Percentiles rank a stretch among this genome's conserved stretches.
Conservation (phyloP, 306 rosid genomes). For the Vigna reflexopilosa region DNA sequence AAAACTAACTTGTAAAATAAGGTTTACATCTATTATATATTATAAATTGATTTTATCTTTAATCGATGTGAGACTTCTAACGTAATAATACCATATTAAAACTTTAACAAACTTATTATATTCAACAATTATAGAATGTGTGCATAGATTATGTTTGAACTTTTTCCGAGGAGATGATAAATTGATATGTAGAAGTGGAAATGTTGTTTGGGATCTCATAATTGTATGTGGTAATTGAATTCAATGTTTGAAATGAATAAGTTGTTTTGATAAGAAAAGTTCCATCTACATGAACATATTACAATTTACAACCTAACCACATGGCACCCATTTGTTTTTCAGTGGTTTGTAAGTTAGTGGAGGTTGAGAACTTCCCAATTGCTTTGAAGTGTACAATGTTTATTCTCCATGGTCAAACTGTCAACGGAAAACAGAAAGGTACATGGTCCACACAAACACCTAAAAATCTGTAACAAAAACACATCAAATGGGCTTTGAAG, state of each 20-base stretch:
- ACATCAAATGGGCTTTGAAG: constrained; percentile 30
- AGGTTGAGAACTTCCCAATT: constrained; percentile 16
- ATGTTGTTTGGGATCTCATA: background rate
- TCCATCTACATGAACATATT: background rate
- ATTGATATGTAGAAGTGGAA: background rate
- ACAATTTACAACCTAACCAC: constrained; percentile 12
- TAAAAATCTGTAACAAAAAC: constrained; percentile 11
- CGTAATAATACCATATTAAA: too few species aligned
- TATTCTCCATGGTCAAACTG: constrained; percentile 34
- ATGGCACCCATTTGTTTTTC: constrained; percentile 19
- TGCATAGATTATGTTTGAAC: too few species aligned
- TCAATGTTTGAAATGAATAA: background rate
- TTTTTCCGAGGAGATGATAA: background rate
- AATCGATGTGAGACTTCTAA: too few species aligned
- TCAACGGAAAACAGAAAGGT: constrained; percentile 6
- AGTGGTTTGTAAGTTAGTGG: constrained; percentile 37
- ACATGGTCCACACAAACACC: constrained; percentile 11
- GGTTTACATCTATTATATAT: too few species aligned
- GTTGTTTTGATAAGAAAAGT: constrained; percentile 4
- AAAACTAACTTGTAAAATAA: too few species aligned
- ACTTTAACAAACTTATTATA: too few species aligned
- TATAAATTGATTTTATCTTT: too few species aligned
- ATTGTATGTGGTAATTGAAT: too few species aligned
- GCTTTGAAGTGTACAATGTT: constrained; percentile 18
- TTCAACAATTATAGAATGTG: too few species aligned